Evolutionary conservation across 306 rosid species (phyloP), one percentile per base, ranked within the genome.

Genomic region (Malus sieversii): DNA sequence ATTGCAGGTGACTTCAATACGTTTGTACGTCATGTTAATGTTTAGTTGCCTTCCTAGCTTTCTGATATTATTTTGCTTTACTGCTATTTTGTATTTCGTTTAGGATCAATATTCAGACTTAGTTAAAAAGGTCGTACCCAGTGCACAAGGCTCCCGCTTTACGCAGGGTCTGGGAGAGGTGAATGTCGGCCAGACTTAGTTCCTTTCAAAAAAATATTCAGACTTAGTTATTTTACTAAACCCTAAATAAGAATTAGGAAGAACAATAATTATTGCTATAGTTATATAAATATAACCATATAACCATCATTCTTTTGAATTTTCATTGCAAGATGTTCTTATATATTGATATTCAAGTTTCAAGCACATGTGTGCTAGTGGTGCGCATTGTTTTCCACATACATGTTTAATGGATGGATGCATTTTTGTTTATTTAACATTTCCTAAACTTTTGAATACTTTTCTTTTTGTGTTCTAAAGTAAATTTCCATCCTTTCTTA

Each of bases 1-100:
- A 55, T 84, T 92, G 72, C 97, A 92, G 96, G 97, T 92, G 75
- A 68, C 76, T 58, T 70, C 70, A 25, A 33, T 74, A 19, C 6
- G 48, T 70, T 67, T 33, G 7, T 38, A 42, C 53, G 16, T 40
- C 61, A 61, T 80, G 52, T 59, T 19, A 30, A 33, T 25, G 20
- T 5, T 45, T 5, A 22, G 71, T 67, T 19, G 67, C 45, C 25
- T 62, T 14, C 66, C 29, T 29, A 20, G 74, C 61, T 73, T 58
- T 20, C 18, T 52, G 19, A n/a, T 74, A 25, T 73, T 71, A 38
- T 60, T 65, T 27, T 57, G 35, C 22, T 27, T 16, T 0, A 35
- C 71, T 71, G 23, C 72, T 62, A 45, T 45, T 66, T 6, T 62
- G 20, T 32, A 20, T 5, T 14, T 25, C 15, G 23, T 64, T 64